phyloP scores from a whole-genome alignment of 257 asterid species.

The Mentha longifolia region DNA sequence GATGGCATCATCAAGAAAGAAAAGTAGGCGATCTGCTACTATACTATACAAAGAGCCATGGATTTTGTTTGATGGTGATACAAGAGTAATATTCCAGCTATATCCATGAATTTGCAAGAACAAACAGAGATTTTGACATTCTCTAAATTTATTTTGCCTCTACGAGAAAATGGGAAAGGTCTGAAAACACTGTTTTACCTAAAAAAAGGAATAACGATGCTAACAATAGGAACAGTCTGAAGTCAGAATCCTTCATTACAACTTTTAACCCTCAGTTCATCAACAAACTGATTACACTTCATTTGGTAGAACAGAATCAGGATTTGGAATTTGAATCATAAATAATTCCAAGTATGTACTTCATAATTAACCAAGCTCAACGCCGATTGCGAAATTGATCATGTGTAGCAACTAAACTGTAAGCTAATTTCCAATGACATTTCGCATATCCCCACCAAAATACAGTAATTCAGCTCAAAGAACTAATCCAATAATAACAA shows the following conservation, averaged over 20 bases:
- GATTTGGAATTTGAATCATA: background rate
- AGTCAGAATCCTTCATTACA: constrained; percentile 19
- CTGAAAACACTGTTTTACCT: background rate
- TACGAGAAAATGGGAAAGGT: constrained; percentile 8
- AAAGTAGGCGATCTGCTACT: background rate
- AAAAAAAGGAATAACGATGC: background rate
- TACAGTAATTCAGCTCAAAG: constrained; percentile 1
- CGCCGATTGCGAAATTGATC: constrained; percentile 9
- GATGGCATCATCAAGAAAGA: constrained; percentile 21
- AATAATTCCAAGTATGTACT: background rate
- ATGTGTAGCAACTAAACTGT: background rate
- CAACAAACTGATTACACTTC: constrained; percentile 1
- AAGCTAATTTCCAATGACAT: constrained; percentile 7
- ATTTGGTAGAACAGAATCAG: constrained; percentile 4
- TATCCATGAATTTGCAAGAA: background rate
- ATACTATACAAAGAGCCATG: constrained; percentile 19
- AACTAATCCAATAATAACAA: constrained; percentile 22
- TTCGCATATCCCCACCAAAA: background rate
- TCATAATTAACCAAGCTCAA: constrained; percentile 9
- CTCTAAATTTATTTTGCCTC: background rate
- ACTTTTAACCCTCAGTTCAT: constrained; percentile 2
- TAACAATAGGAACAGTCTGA: constrained; percentile 1
- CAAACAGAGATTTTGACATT: constrained; percentile 3
- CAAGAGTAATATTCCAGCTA: no score
- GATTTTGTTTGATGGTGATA: background rate